Conservation (phyloP, 2,329 filamentous ascomycete species). For the Teratosphaeriaceae sp. region DNA sequence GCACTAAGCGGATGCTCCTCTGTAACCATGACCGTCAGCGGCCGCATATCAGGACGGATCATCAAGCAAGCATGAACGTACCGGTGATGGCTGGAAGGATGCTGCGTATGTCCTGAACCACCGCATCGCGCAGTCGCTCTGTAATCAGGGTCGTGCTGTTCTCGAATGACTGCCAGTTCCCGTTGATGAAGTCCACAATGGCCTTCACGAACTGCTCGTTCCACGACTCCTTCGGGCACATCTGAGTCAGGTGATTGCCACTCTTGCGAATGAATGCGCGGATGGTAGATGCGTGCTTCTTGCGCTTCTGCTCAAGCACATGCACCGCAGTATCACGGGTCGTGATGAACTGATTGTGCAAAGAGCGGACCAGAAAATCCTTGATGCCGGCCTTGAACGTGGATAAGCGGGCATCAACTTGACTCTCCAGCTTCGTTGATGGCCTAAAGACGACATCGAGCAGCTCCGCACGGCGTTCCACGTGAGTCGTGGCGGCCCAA, state of each 20-base stretch:
- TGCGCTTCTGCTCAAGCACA: conserved; percentile 2
- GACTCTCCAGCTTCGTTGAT: not conserved
- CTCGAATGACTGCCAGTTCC: conserved; percentile 1
- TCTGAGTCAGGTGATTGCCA: conserved; percentile 12
- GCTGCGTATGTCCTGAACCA: conserved; percentile 3
- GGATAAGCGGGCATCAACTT: not conserved
- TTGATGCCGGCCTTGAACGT: conserved; percentile 3
- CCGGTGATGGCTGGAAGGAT: not conserved
- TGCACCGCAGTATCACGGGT: conserved; percentile 1
- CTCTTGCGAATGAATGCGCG: conserved; percentile 16
- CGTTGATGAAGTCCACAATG: conserved; percentile 1
- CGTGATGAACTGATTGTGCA: conserved; percentile 5
- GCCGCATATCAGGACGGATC: too few species aligned
- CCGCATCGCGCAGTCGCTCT: not conserved
- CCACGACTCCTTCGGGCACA: conserved; percentile 12
- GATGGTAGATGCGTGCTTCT: conserved; percentile 10
- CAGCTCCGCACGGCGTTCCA: conserved; percentile 3
- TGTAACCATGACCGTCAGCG: not conserved
- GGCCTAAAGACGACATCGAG: conserved; percentile 6
- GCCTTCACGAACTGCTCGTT: conserved; percentile 16
- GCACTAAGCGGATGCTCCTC: not conserved
- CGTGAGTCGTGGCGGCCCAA: conserved; percentile 9
- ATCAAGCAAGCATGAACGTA: too few species aligned
- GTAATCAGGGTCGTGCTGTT: not conserved
- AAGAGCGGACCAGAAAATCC: conserved; percentile 1